Conservation (phyloP, 2,329 filamentous ascomycete species). For the Monosporascus cannonballus region DNA sequence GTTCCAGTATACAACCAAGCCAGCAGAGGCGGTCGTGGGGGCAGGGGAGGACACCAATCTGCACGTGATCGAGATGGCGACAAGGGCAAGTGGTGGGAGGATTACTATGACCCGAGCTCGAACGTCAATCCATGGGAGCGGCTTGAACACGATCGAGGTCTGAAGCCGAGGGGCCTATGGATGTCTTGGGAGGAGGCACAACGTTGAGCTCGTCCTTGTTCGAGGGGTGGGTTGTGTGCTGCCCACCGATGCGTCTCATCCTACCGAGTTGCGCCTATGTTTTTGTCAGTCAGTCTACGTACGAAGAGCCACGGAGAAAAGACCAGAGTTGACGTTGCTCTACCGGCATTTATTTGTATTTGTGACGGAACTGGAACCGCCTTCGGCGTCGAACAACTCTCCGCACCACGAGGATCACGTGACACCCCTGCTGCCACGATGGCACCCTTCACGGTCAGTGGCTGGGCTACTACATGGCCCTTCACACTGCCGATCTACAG, state of each 20-base stretch:
- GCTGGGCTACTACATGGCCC: conserved; percentile 12
- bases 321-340: not conserved
- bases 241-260: not conserved
- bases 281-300: not conserved
- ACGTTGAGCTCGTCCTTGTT: not conserved
- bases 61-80: conserved; percentile 25
- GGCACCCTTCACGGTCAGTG: conserved; percentile 10
- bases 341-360: not conserved
- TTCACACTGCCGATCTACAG: conserved; percentile 12
- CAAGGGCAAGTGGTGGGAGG: conserved; percentile 52
- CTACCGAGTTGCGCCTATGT: not conserved
- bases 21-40: conserved; percentile 4
- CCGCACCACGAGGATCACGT: conserved; percentile 24
- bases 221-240: not conserved
- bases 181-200: conserved; percentile 27
- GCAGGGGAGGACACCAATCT: conserved; percentile 11
- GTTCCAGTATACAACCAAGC: conserved; percentile 1
- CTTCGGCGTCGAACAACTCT: not conserved
- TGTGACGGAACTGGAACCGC: conserved; percentile 1
- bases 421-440: conserved; percentile 19
- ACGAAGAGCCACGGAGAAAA: not conserved
- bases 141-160: conserved; percentile 41
- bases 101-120: conserved; percentile 63
- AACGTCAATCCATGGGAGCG: conserved; percentile 68
- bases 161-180: conserved; percentile 42